phyloP scores from a whole-genome alignment of 495 filamentous ascomycete genomes.

The Tuber indicum region DNA sequence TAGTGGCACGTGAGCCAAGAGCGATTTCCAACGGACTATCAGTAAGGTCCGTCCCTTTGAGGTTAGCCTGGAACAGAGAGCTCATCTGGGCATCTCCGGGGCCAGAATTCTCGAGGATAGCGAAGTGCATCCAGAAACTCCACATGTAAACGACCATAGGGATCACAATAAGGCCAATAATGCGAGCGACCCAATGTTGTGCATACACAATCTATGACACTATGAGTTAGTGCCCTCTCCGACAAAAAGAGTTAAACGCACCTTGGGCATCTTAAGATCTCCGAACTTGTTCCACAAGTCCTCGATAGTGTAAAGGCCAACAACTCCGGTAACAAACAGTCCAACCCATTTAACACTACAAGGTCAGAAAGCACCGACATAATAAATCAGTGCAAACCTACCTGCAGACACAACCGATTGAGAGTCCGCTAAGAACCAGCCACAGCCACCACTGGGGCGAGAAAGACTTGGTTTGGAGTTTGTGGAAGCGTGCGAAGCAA shows the following conservation, averaged over 20 bases:
- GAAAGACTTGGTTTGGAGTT: constrained; percentile 74
- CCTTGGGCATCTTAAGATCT: constrained; percentile 80
- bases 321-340: constrained; percentile 85
- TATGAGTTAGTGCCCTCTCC: constrained; percentile 8
- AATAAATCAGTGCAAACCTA: constrained; percentile 4
- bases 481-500: constrained; percentile 94
- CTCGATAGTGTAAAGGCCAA: constrained; percentile 92
- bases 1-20: constrained; percentile 76
- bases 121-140: constrained; percentile 89
- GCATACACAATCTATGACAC: constrained; percentile 53
- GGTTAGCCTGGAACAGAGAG: constrained; percentile 95
- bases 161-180: constrained; percentile 80
- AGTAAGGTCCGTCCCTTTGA: constrained; percentile 84
- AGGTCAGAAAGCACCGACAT: constrained; percentile 13
- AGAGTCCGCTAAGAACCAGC: constrained; percentile 84
- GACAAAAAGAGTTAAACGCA: constrained; percentile 42
- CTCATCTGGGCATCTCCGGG: constrained; percentile 99
- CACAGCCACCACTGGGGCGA: constrained; percentile 83
- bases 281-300: constrained; percentile 99
- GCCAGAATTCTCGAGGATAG: constrained; percentile 85
- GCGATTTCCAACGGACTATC: constrained; percentile 90
- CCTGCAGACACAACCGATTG: constrained; percentile 85
- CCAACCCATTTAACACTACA: constrained; percentile 94
- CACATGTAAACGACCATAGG: constrained; percentile 85
- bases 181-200: constrained; percentile 69